Evolutionary conservation across 2,329 filamentous ascomycete species (phyloP), one percentile per base, ranked within the genome.

Genomic region (Colletotrichum lini): DNA sequence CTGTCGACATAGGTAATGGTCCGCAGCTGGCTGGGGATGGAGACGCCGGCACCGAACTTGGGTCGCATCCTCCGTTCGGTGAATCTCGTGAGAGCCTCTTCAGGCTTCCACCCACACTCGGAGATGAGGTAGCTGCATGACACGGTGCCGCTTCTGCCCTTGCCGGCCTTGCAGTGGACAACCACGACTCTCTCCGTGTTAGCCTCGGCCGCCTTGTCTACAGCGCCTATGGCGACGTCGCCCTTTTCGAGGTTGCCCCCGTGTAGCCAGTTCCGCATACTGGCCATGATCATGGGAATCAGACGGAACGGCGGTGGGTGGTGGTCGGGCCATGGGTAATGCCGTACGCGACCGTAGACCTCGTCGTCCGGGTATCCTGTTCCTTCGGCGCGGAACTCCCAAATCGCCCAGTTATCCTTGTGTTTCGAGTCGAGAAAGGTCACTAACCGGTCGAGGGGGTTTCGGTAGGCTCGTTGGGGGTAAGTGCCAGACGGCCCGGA

Each of bases 241-340:
- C 75, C 66, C 73, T 75, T 5, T 65, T 62, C 49, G 2, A 84
- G 76, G 15, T 85, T 84, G 12, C 85, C 84, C 16, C 88, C 87
- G 57, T 88, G 85, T 64, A 97, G 80, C 94, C 96, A 98, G 77
- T 96, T 94, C 72, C 93, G 89, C 95, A 99, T 98, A 77, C 93
- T 94, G 1, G 91, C 95, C 88, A 98, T 91, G 73, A 98, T 95
- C 82, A 94, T 87, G 0, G 96, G 96, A 45, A 99, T 91, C 23
- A 98, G 86, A 26, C 91, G 88, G 77, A 99, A 99, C 0, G 96
- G 96, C 63, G 96, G 96, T 4, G 96, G 96, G 79, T 99, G 96
- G 79, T 99, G 96, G 79, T 99, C 96, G 0, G 96, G 96, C 91
- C 94, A 99, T 0, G 96, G 96, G 78, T 95, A 98, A 82, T 99